Conservation (phyloP, 345 rosid genomes). For the Aethionema arabicum region DNA sequence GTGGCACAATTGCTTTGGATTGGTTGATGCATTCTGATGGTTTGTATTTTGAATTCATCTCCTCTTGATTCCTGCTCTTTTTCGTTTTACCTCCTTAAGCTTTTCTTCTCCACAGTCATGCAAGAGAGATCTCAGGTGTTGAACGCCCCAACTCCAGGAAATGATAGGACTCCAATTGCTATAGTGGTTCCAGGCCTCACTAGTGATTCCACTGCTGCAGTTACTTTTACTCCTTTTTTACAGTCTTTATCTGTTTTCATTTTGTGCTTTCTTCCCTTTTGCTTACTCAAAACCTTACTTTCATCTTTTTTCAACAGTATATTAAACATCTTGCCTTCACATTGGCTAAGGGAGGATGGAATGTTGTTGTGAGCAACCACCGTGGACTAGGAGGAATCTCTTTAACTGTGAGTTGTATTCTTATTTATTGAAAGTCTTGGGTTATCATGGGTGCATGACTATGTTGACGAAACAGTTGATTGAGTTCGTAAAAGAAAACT, state of each 20-base stretch:
- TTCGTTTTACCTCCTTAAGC: neutral
- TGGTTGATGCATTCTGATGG: slow-evolving; percentile 77
- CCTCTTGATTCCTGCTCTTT: neutral
- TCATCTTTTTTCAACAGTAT: slow-evolving; percentile 45
- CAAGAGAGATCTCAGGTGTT: slow-evolving; percentile 36
- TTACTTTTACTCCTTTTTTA: slow-evolving; percentile 35
- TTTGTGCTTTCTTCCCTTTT: neutral
- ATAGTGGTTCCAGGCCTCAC: slow-evolving; percentile 72
- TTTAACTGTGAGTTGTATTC: slow-evolving; percentile 64
- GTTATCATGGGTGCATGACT: neutral
- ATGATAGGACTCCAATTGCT: slow-evolving; percentile 57
- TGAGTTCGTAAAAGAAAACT: neutral
- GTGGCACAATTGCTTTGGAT: slow-evolving; percentile 91
- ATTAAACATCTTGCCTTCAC: slow-evolving; percentile 66
- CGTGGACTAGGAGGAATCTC: slow-evolving; percentile 91
- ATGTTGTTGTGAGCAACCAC: slow-evolving; percentile 88
- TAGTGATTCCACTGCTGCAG: slow-evolving; percentile 70
- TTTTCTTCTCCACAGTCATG: slow-evolving; percentile 22
- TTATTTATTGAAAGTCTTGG: neutral
- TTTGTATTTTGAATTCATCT: slow-evolving; percentile 13
- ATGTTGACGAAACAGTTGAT: neutral
- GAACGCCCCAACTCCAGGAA: slow-evolving; percentile 28
- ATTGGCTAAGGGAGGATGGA: slow-evolving; percentile 70
- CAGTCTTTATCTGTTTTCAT: neutral
- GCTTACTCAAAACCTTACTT: neutral